These are phyloP conservation scores for Aspergillus diversus DNA, from an alignment of 495 filamentous ascomycete species.

Conservation along the genomic window DNA sequence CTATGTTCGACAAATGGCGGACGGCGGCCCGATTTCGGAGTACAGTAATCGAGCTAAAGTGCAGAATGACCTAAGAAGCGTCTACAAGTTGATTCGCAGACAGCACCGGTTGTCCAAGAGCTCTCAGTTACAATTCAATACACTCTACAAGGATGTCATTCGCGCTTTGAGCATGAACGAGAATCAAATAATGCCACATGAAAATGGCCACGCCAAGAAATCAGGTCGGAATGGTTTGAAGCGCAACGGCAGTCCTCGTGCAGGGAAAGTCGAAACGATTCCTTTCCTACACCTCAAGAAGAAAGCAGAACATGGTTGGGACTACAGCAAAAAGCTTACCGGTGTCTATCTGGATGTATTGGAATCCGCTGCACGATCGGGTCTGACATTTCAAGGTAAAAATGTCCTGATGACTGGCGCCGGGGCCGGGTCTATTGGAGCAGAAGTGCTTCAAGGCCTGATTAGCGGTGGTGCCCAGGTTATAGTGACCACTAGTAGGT, in stretches of 20 bases:
- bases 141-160: slow-evolving; percentile 88
- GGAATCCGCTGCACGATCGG: slow-evolving; percentile 81
- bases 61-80: slow-evolving; percentile 87
- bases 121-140: slow-evolving; percentile 93
- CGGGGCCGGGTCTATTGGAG: slow-evolving; percentile 96
- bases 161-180: slow-evolving; percentile 96
- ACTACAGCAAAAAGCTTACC: slow-evolving; percentile 98
- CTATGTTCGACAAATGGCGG: slow-evolving; percentile 98
- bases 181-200: slow-evolving; percentile 89
- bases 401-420: slow-evolving; percentile 98
- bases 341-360: slow-evolving; percentile 89
- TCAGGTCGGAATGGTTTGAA: slow-evolving; percentile 58
- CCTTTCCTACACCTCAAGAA: slow-evolving; percentile 97
- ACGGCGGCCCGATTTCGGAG: slow-evolving; percentile 96
- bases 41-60: slow-evolving; percentile 99
- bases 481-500: slow-evolving; percentile 92
- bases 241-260: slow-evolving; percentile 61
- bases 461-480: slow-evolving; percentile 97
- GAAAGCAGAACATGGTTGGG: slow-evolving; percentile 93
- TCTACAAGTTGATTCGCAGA: slow-evolving; percentile 97
- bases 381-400: slow-evolving; percentile 92
- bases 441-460: slow-evolving; percentile 95
- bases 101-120: slow-evolving; percentile 96
- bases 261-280: slow-evolving; percentile 93
- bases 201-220: slow-evolving; percentile 73